phyloP scores from a whole-genome alignment of 805 yeast species.

The Saccharomycopsis sp. region DNA sequence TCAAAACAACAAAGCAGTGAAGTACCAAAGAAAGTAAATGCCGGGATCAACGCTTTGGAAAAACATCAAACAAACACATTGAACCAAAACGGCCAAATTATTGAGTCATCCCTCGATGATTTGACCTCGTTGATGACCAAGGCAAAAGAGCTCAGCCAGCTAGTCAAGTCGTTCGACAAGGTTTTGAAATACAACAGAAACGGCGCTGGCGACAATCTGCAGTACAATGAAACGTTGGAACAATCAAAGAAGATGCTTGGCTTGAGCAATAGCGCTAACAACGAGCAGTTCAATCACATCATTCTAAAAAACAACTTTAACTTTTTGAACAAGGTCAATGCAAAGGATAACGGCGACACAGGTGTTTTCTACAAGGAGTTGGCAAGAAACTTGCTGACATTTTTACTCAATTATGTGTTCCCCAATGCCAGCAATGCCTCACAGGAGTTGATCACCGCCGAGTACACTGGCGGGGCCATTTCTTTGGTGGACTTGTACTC shows the following conservation, averaged over 20 bases:
- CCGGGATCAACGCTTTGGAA: conserved; percentile 68
- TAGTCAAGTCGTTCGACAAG: conserved; percentile 35
- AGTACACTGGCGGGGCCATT: conserved; percentile 46
- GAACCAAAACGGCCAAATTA: conserved; percentile 47
- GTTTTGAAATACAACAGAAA: conserved; percentile 21
- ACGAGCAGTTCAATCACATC: conserved; percentile 18
- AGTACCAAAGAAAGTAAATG: neutral
- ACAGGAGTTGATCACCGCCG: conserved; percentile 2
- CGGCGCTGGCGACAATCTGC: conserved; percentile 24
- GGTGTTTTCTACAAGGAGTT: conserved; percentile 19
- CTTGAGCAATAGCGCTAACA: conserved; percentile 14
- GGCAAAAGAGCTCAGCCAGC: conserved; percentile 58
- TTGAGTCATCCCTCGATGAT: conserved; percentile 66
- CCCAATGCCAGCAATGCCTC: conserved; percentile 25
- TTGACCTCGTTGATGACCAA: conserved; percentile 67
- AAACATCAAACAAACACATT: conserved; percentile 44
- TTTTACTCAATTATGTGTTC: conserved; percentile 17
- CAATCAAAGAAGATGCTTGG: conserved; percentile 28
- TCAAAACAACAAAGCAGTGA: neutral
- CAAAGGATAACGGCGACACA: conserved; percentile 5
- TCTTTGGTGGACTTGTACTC: conserved; percentile 57
- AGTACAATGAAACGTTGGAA: conserved; percentile 29
- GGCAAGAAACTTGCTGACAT: conserved; percentile 16
- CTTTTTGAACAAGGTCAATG: conserved; percentile 19
- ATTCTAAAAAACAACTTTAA: conserved; percentile 20